These are phyloP conservation scores for Cladorrhinum samala DNA, from an alignment of 495 filamentous ascomycete species.

Conservation along the genomic window DNA sequence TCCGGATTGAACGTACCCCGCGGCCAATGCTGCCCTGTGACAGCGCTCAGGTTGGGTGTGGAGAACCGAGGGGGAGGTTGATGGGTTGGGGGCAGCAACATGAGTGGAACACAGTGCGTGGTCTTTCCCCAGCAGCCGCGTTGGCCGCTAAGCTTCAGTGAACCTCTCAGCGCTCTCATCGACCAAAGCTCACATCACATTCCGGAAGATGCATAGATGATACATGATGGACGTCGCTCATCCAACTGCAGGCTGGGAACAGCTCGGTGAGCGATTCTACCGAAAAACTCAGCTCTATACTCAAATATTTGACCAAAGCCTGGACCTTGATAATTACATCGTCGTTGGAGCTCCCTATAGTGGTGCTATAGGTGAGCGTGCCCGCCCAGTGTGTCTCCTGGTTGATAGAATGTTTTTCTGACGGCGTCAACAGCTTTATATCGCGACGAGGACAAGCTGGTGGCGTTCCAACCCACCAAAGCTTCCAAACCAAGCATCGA, in stretches of 20 bases:
- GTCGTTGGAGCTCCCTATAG: constrained; percentile 90
- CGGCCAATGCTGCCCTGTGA: too few relatives aligned
- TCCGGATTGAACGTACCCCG: too few relatives aligned
- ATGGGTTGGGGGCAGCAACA: too few relatives aligned
- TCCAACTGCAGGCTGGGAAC: constrained; percentile 90
- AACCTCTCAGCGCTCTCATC: not conserved
- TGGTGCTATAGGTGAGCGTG: constrained; percentile 74
- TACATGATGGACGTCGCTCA: constrained; percentile 44
- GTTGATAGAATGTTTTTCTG: not conserved
- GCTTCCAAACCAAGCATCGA: constrained; percentile 79
- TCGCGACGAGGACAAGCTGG: constrained; percentile 80
- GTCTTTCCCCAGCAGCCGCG: not conserved
- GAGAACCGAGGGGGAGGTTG: too few relatives aligned
- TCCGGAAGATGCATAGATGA: constrained; percentile 40
- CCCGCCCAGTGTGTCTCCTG: constrained; percentile 1
- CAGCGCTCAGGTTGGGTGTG: too few relatives aligned
- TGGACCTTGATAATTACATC: constrained; percentile 93
- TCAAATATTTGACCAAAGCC: constrained; percentile 80
- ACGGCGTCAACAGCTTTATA: constrained; percentile 59
- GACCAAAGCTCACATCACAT: too few relatives aligned
- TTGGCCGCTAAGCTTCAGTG: not conserved
- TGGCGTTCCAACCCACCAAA: constrained; percentile 64
- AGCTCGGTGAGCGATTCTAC: constrained; percentile 85
- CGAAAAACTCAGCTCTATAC: constrained; percentile 90
- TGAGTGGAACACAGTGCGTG: not conserved